Evolutionary conservation across 257 asterid genomes (phyloP), one percentile per base, ranked within the genome.

Genomic region (Ballota nigra): DNA sequence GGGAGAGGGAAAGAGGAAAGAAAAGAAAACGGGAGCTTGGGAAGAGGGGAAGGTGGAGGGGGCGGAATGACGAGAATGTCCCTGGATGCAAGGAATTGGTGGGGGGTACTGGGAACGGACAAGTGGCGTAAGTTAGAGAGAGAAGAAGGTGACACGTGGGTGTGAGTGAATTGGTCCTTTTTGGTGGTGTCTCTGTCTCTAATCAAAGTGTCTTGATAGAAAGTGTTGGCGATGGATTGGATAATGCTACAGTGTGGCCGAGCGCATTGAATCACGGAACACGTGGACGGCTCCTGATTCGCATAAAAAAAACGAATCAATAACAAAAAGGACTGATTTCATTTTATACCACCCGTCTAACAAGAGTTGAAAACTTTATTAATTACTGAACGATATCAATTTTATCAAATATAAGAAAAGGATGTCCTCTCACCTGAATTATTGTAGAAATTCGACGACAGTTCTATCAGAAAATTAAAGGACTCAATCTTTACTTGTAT

Each of bases 101-200:
- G 51, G 74, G 79, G 58, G 61, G 77, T 72, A 74, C 69, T 56
- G 63, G 78, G 82, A 26, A 56, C 67, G 81, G 87, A 86, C 96
- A 91, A 76, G 96, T 87, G 95, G 90, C 91, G 75, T 82, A 66
- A 57, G 59, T 7, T 69, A 20, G 72, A 63, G 80, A 43, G 82
- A 19, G 26, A 47, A 47, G 55, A 43, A 70, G 80, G 43, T 52
- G 92, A 88, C 96, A 85, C 96, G 93, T 92, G 86, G 92, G 84
- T 71, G 71, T 68, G 83, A 66, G 55, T 77, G 83, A 82, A 83
- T 75, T 78, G 82, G 73, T 76, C 81, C 83, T 83, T 84, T 78
- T 78, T 63, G 76, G 81, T 82, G 71, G 80, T 41, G 18, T 36
- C 43, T 9, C 43, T 78, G 83, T 81, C 82, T 69, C 75, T 73